A percentile compares a stretch with the other conserved stretches of the same genome.
phyloP scores from a whole-genome alignment of 371 early-diverging fungal genomes.

The Apophysomyces trapeziformis region DNA sequence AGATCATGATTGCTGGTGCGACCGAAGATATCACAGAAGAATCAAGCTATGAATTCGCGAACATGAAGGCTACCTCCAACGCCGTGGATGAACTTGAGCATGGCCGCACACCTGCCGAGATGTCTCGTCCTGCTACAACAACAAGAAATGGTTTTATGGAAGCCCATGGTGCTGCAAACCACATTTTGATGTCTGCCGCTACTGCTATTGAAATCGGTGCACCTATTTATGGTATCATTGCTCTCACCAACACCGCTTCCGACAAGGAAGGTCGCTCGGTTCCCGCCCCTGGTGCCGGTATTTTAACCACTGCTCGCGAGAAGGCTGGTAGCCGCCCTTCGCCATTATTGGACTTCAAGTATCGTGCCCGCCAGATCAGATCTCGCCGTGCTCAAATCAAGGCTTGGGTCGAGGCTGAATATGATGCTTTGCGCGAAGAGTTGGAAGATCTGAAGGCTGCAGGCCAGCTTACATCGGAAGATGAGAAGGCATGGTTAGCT shows the following conservation, averaged over 20 bases:
- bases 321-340: constrained; percentile 62
- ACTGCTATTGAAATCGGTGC: constrained; percentile 95
- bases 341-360: constrained; percentile 87
- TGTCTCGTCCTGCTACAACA: constrained; percentile 93
- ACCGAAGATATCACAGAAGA: constrained; percentile 95
- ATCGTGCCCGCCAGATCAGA: constrained; percentile 87
- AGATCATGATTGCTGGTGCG: constrained; percentile 94
- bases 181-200: constrained; percentile 89
- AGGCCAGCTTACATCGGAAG: constrained; percentile 66
- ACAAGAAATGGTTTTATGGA: constrained; percentile 97
- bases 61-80: constrained; percentile 96
- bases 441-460: constrained; percentile 69
- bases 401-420: constrained; percentile 87
- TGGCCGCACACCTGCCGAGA: constrained; percentile 89
- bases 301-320: constrained; percentile 94
- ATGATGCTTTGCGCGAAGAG: constrained; percentile 74
- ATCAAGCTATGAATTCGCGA: constrained; percentile 93
- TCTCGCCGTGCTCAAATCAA: constrained; percentile 83
- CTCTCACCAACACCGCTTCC: constrained; percentile 91
- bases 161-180: constrained; percentile 91
- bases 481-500: constrained; percentile 66
- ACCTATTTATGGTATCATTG: constrained; percentile 94
- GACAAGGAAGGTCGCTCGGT: constrained; percentile 97
- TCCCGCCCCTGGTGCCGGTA: constrained; percentile 96
- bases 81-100: constrained; percentile 83